These are phyloP conservation scores for Eurotiales sp. DNA, from an alignment of 2,329 filamentous ascomycete genomes.

Conservation along the genomic window DNA sequence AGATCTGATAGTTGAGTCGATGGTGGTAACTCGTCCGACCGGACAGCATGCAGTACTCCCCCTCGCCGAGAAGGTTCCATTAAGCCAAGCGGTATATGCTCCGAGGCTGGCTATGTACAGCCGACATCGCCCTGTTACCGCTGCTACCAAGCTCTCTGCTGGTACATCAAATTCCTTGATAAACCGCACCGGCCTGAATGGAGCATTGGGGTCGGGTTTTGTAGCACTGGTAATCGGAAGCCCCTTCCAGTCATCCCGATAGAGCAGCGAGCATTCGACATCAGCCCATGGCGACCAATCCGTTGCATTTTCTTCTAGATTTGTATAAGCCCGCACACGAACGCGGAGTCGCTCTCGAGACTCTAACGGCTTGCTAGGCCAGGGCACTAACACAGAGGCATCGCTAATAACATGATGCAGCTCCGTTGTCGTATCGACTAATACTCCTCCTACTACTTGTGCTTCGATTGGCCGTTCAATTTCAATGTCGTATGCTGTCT, in stretches of 20 bases:
- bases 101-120: constrained; percentile 48
- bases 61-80: constrained; percentile 41
- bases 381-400: constrained; percentile 22
- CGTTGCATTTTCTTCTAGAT: neutral
- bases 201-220: neutral
- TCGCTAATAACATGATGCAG: constrained; percentile 7
- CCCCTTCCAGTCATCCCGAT: constrained; percentile 26
- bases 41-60: constrained; percentile 41
- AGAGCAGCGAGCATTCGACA: constrained; percentile 33
- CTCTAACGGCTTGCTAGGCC: constrained; percentile 18
- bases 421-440: constrained; percentile 17
- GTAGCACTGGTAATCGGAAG: neutral
- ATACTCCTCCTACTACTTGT: constrained; percentile 3
- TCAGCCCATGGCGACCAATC: constrained; percentile 26
- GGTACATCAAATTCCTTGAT: neutral
- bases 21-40: constrained; percentile 52
- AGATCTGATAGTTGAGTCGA: constrained; percentile 52
- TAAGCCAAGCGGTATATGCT: constrained; percentile 47
- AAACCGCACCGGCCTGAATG: neutral
- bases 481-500: neutral
- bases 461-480: constrained; percentile 23
- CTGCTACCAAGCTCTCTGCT: neutral
- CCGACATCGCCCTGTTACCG: constrained; percentile 27
- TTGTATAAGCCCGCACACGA: neutral
- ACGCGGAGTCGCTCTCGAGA: constrained; percentile 16